Evolutionary conservation across 805 yeast genomes (phyloP).

Genomic region (Wickerhamiella occidentalis): DNA sequence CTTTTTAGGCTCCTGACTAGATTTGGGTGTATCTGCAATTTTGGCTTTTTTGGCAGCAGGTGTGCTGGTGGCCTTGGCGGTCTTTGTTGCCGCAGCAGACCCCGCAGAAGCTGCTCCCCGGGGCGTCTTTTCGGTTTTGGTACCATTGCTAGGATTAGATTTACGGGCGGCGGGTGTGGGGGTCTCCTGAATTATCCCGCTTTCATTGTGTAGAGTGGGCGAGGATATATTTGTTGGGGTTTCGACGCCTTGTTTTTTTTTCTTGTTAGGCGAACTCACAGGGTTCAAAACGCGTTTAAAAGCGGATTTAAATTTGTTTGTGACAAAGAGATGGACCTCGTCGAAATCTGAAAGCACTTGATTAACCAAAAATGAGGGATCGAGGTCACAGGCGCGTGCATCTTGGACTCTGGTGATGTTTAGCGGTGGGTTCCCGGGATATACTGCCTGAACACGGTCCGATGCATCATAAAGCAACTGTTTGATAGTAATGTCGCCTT

Average conservation of each 20-base stretch:
- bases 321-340: background rate
- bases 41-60: too few species aligned
- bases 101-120: too few species aligned
- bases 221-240: background rate
- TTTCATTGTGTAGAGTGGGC: background rate
- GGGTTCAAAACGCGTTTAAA: slow-evolving; percentile 6
- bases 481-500: background rate
- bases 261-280: background rate
- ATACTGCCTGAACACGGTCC: background rate
- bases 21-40: too few species aligned
- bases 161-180: background rate
- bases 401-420: slow-evolving; percentile 2
- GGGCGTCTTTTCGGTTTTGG: too few species aligned
- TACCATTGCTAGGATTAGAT: background rate
- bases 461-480: background rate
- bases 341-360: background rate
- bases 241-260: background rate
- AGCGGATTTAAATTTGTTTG: background rate
- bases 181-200: background rate
- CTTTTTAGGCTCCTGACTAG: background rate
- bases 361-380: background rate
- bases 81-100: too few species aligned
- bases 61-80: too few species aligned
- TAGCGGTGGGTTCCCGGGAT: background rate
- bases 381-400: slow-evolving; percentile 1